Base-by-base conservation (phyloP, 2,329 filamentous ascomycete genomes). In the Arthrobotrys entomopaga region DNA sequence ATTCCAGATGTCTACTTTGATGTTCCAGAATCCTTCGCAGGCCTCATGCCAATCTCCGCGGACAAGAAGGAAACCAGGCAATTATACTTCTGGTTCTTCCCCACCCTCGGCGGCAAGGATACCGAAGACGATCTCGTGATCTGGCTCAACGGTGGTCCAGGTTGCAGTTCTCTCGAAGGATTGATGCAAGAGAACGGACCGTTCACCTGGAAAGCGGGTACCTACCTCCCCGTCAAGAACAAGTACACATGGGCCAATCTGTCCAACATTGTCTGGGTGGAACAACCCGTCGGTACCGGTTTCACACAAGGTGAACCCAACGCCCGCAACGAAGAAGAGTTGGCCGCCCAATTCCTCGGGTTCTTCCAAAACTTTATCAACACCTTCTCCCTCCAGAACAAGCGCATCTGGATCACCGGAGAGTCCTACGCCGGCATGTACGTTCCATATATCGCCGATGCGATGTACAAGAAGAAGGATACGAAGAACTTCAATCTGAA, bases 331-430 rank as follows among this genome's bases (percentile, higher is more conserved):
- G 88, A 92, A 77, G 85, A 87, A 24, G 90, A 92, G 76, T 84
- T 90, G 1, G 89, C 90, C 0, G 81, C 82, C 15, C 86, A 93
- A 77, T 92, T 94, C 80, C 83, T 90, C 16, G 89, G 89, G 57
- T 94, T 92, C 82, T 93, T 88, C 85, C 88, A 89, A 82, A 92
- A 92, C 82, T 93, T 92, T 77, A 82, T 92, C 67, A 84, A 91
- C 40, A 88, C 88, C 0, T 93, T 92, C 77, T 20, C 81, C n/a
- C 83, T 92, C 78, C 84, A 90, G 16, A 85, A 86, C 13, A 87
- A 86, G 78, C 90, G 90, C 76, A 85, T 92, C 6, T 94, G 90
- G 80, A 86, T 95, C 67, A 85, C 90, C 0, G 91, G 90, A 6
- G 90, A 91, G 80, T 89, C 86, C 0, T 92, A 90, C 77, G 90